Evolutionary conservation across 345 rosid species (phyloP), one percentile per base, ranked within the genome.

Genomic region (Gossypioides kirkii): DNA sequence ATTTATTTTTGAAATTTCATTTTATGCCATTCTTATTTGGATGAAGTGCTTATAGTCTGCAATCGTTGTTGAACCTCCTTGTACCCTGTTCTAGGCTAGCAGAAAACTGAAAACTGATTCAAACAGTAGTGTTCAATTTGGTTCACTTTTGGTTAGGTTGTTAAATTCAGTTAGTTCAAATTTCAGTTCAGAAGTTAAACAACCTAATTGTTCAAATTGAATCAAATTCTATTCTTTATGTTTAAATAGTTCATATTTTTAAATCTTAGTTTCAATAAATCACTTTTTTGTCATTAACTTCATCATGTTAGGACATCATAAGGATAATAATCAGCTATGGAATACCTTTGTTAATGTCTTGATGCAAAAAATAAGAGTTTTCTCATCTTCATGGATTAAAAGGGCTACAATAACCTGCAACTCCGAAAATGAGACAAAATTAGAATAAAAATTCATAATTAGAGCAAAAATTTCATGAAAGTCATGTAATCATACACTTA

Each of bases 341-440:
- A 32, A 63, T 79, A 88, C 92, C 92, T 88, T 86, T 10, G 88
- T 88, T 76, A 84, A 74, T 71, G 82, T 81, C 67, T 82, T 81
- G 56, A 84, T 83, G 80, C 87, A 84, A 45, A 82, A 76, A 36
- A 88, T 79, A 59, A 88, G 92, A 74, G 81, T 76, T 83, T 76
- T 83, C 81, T 86, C 90, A 64, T 88, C 92, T 75, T 84, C 89
- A 36, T 83, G 73, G 20, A 84, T 82, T 79, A 86, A 74, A 61
- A 84, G 23, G 32, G 92, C 82, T 41, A 72, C 88, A 74, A 83
- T 56, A 16, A 74, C 88, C 92, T 88, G 92, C 61, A 72, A 59
- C 22, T 59, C 7, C 10, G 38, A 10, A 71, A 16, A 52, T 14
- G 70, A 52, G n/a, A 32, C 54, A 58, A 25, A 59, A 36, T 8